Base-by-base conservation (phyloP, 176 grass and related monocot species). In the Miscanthus lutarioriparius region DNA sequence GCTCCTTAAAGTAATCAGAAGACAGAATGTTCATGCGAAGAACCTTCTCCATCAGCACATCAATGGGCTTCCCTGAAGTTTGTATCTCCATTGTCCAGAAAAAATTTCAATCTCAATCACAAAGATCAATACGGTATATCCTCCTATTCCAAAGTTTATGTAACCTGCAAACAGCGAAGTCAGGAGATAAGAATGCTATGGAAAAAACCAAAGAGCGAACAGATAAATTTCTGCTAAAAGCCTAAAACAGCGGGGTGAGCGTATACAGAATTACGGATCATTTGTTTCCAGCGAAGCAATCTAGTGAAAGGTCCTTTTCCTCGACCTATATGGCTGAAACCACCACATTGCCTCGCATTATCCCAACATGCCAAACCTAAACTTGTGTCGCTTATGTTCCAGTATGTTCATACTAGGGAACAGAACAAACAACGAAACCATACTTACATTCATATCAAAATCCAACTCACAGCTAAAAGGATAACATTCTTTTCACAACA, bases 1-100 rank as follows among this genome's bases (percentile, higher is more conserved):
- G 80, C 89, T 89, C 93, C 70, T 94, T 95, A 74, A 98, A 98
- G 87, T 98, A 98, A 90, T 98, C 91, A 70, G 91, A 95, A 41
- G 96, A 95, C 22, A 98, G 41, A 64, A 98, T 98, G 86, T 98
- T 98, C 96, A 98, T 95, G 81, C 83, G 89, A 63, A 98, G 88
- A 54, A 98, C 91, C 89, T 93, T 95, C 87, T 98, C 93, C 80
- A 95, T 87, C 77, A 98, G 71, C 58, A 86, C 78, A 64, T 98
- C 96, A 54, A 94, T 94, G 49, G 91, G 77, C 83, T 80, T 93
- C 54, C 91, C 93, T 40, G 96, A 95, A 16, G 93, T 90, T 62
- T 98, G 92, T 88, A 98, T 92, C 87, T 98, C 96, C 96, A 98
- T 98, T 43, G 80, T 90, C 41, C 13, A 36, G 22, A 0, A 6